Percentiles rank a stretch among this genome's conserved stretches.
phyloP scores from a whole-genome alignment of 2,329 filamentous ascomycete species.

The Passalora sequoiae region DNA sequence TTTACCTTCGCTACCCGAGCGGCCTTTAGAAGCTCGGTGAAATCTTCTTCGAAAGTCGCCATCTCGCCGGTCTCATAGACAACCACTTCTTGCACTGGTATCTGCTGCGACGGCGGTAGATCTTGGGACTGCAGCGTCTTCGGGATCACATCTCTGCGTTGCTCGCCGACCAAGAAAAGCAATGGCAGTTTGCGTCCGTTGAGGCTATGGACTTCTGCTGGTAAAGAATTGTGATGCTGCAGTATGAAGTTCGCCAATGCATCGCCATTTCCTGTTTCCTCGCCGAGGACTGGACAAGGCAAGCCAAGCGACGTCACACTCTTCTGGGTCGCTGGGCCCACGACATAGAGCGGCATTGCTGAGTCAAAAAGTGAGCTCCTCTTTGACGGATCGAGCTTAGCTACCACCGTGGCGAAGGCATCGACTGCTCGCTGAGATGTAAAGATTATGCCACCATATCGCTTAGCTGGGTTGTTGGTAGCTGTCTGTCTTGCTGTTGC shows the following conservation, averaged over 20 bases:
- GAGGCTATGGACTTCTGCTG: slow-evolving; percentile 25
- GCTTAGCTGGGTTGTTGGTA: slow-evolving; percentile 32
- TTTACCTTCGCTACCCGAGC: slow-evolving; percentile 30
- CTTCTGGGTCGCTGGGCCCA: slow-evolving; percentile 74
- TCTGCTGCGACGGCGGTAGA: slow-evolving; percentile 48
- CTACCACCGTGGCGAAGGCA: slow-evolving; percentile 62
- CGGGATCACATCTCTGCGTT: slow-evolving; percentile 84
- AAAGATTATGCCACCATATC: slow-evolving; percentile 74
- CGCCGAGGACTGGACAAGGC: slow-evolving; percentile 62
- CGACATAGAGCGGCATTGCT: slow-evolving; percentile 66
- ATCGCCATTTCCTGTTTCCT: slow-evolving; percentile 80
- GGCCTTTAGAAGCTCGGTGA: slow-evolving; percentile 47
- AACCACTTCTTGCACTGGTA: slow-evolving; percentile 70
- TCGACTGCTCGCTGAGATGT: slow-evolving; percentile 81
- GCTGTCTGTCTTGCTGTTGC: slow-evolving; percentile 26
- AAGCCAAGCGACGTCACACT: slow-evolving; percentile 56
- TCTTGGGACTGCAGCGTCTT: slow-evolving; percentile 61
- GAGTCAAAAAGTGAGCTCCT: slow-evolving; percentile 37
- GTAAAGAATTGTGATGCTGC: slow-evolving; percentile 59
- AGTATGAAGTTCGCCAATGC: slow-evolving; percentile 73
- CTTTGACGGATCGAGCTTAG: slow-evolving; percentile 41
- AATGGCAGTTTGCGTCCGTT: slow-evolving; percentile 54
- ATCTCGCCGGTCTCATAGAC: slow-evolving; percentile 85
- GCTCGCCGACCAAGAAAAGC: slow-evolving; percentile 85
- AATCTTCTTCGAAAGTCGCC: slow-evolving; percentile 67